phyloP scores from a whole-genome alignment of 176 grass and related monocot genomes.

The Carex pumila region DNA sequence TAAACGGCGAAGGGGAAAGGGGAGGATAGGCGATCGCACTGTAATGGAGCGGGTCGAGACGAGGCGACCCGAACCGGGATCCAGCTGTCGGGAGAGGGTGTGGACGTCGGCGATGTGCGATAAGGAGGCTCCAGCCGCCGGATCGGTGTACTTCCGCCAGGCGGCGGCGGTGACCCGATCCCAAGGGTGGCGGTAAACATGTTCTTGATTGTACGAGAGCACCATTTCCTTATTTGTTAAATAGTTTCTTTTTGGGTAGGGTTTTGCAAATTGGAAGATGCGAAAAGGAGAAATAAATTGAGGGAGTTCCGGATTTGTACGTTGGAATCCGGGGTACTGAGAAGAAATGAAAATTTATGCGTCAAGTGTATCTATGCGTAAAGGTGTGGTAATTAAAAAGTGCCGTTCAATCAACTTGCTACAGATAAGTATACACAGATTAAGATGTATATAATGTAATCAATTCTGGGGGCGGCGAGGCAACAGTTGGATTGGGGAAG shows the following conservation, averaged over 20 bases:
- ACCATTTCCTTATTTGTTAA: conserved; percentile 22
- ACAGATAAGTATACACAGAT: neutral
- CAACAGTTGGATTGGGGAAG: conserved; percentile 32
- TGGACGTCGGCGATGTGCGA: conserved; percentile 84
- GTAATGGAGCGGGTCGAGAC: conserved; percentile 67
- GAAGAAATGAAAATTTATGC: neutral
- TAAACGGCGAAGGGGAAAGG: conserved; percentile 71
- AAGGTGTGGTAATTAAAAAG: neutral
- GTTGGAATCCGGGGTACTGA: neutral
- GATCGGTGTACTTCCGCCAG: conserved; percentile 98
- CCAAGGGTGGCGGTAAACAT: conserved; percentile 91
- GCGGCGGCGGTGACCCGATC: conserved; percentile 86
- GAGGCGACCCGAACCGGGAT: conserved; percentile 41
- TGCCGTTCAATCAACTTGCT: neutral
- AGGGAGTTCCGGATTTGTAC: neutral
- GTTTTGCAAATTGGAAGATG: conserved; percentile 2
- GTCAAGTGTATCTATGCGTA: accelerated
- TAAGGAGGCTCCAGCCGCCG: conserved; percentile 48
- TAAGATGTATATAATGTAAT: neutral
- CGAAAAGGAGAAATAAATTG: neutral
- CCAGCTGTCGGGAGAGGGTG: conserved; percentile 64
- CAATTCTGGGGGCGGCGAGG: neutral
- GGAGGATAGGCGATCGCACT: conserved; percentile 70
- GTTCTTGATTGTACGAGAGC: conserved; percentile 87
- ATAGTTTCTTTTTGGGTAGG: conserved; percentile 29